Base-by-base conservation (phyloP, 495 filamentous ascomycete genomes). In the Poronia punctata region DNA sequence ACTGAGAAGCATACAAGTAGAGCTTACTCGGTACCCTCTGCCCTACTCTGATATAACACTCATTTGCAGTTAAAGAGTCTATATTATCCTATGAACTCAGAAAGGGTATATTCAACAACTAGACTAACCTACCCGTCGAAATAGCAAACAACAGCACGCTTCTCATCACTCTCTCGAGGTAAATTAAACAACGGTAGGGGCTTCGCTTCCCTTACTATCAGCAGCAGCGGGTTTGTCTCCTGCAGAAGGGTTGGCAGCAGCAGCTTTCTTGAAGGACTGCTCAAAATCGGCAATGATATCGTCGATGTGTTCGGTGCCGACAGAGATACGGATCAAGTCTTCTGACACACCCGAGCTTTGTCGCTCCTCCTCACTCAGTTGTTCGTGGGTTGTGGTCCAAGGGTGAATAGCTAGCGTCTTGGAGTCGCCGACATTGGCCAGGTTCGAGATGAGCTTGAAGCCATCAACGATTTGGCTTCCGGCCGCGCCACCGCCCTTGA, bases 321-420 rank as follows among this genome's bases (percentile, higher is more conserved):
- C 88, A 0, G 92, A 96, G 57, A 96, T 92, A 44, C 90, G 83
- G 65, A 97, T 95, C 9, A 84, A 76, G 60, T 97, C 90, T 65
- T 88, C 86, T 3, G 86, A 89, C 5, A 90, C 87, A 40, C 92
- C 92, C 10, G 84, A 88, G 53, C 74, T 79, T 15, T 73, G 54
- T 60, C 79, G 82, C 72, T 98, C 92, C 59, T 88, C 73, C 9
- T 93, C 86, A 11, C 70, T 76, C 22, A 97, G 74, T 65, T 97
- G 92, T 70, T 96, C 87, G 62, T 98, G 92, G 7, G 92, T 98
- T 12, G 92, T 97, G 4, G 81, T 84, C 86, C 87, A 92, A 3
- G 92, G 92, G 64, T 98, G 93, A 46, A 98, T 95, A 12, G 90
- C 90, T 35, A 98, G 72, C 14, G 92, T 98, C 74, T 94, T 94